Evolutionary conservation across 1,139 yeast species (phyloP).

Genomic region (Saccharomycopsis phalli): DNA sequence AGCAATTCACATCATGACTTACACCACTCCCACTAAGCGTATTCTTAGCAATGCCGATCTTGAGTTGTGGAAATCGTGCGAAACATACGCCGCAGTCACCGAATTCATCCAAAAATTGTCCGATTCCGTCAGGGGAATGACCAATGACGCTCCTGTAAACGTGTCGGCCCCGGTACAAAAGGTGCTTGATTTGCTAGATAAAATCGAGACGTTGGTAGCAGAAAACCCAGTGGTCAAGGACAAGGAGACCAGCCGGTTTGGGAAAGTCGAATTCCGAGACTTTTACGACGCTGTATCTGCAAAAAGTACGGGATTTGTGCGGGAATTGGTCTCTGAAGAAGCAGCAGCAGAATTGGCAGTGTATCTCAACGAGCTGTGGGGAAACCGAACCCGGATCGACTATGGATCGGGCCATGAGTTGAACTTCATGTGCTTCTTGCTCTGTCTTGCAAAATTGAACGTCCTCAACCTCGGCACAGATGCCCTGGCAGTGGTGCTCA

Average conservation of each 20-base stretch:
- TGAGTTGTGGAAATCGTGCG: constrained; percentile 48
- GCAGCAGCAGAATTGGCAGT: constrained; percentile 33
- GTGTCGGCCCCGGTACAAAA: constrained; percentile 29
- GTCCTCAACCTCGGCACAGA: constrained; percentile 32
- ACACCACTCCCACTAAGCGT: constrained; percentile 38
- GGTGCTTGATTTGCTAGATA: constrained; percentile 36
- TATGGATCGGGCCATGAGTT: constrained; percentile 97
- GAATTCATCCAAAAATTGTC: constrained; percentile 54
- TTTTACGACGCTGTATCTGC: constrained; percentile 64
- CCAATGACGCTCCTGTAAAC: constrained; percentile 36
- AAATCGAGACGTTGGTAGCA: constrained; percentile 38
- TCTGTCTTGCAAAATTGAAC: constrained; percentile 28
- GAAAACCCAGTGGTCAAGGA: constrained; percentile 41
- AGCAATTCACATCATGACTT: no score
- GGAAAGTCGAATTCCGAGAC: constrained; percentile 79
- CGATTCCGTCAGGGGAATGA: constrained; percentile 54
- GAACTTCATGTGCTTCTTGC: constrained; percentile 77
- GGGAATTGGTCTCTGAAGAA: constrained; percentile 26
- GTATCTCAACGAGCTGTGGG: constrained; percentile 71
- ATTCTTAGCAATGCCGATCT: constrained; percentile 56
- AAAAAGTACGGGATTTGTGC: constrained; percentile 9
- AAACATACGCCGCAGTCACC: constrained; percentile 42
- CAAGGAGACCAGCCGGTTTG: constrained; percentile 70
- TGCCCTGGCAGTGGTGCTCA: constrained; percentile 22
- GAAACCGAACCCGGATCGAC: constrained; percentile 78